Evolutionary conservation across 2,329 filamentous ascomycete genomes (phyloP).

Genomic region (Aspergillus udagawae): DNA sequence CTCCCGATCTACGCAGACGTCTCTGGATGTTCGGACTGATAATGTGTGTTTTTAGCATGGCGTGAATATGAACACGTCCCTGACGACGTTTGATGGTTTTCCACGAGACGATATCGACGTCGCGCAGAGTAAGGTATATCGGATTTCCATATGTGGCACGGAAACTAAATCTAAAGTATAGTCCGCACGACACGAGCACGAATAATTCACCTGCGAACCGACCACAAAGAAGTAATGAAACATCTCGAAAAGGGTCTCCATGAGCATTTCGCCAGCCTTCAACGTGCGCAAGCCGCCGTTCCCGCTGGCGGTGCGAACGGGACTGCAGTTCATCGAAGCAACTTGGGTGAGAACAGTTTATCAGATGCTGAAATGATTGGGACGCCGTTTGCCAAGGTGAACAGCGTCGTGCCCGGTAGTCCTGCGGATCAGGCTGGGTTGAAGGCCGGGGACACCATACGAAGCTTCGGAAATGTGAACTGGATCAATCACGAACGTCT

Average conservation of each 20-base stretch:
- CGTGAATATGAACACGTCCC: slow-evolving; percentile 84
- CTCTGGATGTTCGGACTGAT: slow-evolving; percentile 10
- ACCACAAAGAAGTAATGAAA: slow-evolving; percentile 86
- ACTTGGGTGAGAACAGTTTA: slow-evolving; percentile 20
- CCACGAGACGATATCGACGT: slow-evolving; percentile 92
- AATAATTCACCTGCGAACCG: slow-evolving; percentile 85
- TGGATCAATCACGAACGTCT: slow-evolving; percentile 81
- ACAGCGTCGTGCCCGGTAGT: slow-evolving; percentile 71
- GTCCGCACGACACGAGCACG: slow-evolving; percentile 89
- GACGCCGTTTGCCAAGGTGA: slow-evolving; percentile 81
- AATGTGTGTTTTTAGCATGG: slow-evolving; percentile 63
- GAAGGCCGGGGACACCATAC: slow-evolving; percentile 73
- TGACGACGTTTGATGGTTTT: slow-evolving; percentile 86
- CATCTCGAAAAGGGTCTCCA: slow-evolving; percentile 83
- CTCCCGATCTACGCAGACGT: neutral
- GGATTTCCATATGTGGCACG: neutral
- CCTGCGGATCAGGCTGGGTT: slow-evolving; percentile 82
- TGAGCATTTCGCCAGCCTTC: slow-evolving; percentile 75
- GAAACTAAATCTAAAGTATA: slow-evolving; percentile 35
- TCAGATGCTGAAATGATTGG: slow-evolving; percentile 40
- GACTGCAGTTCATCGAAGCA: slow-evolving; percentile 19
- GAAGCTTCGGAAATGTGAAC: slow-evolving; percentile 80
- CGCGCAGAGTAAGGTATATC: slow-evolving; percentile 67
- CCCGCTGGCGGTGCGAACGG: slow-evolving; percentile 21
- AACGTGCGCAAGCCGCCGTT: slow-evolving; percentile 47